A percentile compares a stretch with the other conserved stretches of the same genome.
These are phyloP conservation scores for Agrocybe pediades DNA, from an alignment of 768 basidiomycete species.

Conservation along the genomic window DNA sequence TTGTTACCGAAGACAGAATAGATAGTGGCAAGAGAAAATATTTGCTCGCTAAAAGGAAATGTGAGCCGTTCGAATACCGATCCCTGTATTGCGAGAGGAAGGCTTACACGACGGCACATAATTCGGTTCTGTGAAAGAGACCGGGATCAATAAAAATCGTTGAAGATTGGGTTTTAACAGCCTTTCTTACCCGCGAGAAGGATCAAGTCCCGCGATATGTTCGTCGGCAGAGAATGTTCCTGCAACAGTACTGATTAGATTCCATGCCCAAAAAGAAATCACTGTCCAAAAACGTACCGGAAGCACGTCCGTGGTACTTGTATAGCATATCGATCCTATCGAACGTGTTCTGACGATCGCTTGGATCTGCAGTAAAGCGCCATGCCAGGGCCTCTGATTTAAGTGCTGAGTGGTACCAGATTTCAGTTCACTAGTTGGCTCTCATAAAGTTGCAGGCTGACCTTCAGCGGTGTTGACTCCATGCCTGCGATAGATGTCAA, in stretches of 20 bases:
- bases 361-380: slow-evolving; percentile 39
- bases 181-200: slow-evolving; percentile 42
- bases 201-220: slow-evolving; percentile 41
- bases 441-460: too few species aligned
- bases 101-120: slow-evolving; percentile 42
- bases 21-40: slow-evolving; percentile 42
- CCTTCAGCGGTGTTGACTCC: slow-evolving; percentile 44
- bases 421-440: background rate
- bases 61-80: background rate
- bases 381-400: slow-evolving; percentile 45
- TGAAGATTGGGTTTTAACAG: background rate
- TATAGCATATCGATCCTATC: slow-evolving; percentile 41
- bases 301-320: slow-evolving; percentile 39
- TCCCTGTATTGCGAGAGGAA: too few species aligned
- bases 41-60: slow-evolving; percentile 37
- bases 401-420: slow-evolving; percentile 24
- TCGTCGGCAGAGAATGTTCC: slow-evolving; percentile 45
- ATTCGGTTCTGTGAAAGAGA: slow-evolving; percentile 28
- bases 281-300: background rate
- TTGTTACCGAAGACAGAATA: slow-evolving; percentile 44
- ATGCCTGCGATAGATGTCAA: slow-evolving; percentile 25
- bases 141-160: background rate
- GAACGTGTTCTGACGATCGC: slow-evolving; percentile 39
- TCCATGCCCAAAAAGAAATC: background rate
- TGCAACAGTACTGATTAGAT: slow-evolving; percentile 7